Base-by-base conservation (phyloP, 116 monocot species). In the Phalaenopsis hybrid region DNA sequence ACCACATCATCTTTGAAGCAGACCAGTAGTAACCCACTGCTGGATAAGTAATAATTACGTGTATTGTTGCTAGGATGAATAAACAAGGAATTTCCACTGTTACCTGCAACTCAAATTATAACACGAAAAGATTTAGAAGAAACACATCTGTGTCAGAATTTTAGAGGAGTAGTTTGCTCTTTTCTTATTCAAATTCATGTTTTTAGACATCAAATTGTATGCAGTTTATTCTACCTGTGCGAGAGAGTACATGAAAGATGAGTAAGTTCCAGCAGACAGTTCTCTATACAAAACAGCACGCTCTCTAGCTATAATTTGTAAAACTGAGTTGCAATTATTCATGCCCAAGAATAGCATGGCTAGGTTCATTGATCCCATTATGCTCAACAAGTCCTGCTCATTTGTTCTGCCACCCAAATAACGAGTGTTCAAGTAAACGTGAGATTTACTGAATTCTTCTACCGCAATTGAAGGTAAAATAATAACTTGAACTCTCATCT, bases 11-110 rank as follows among this genome's bases (percentile, higher is more conserved):
- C 81, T 91, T 93, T 16, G 73, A 57, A 69, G 85, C 55, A 58
- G 88, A 81, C 88, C 90, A 90, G 74, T 80, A 74, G 79, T 84
- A 90, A 16, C 90, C 90, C 11, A 92, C 83, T 75, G 88, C 49
- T 84, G 92, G 88, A 82, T 88, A 92, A 70, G 52, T 79, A 41
- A 92, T 89, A 69, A 83, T 55, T 72, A 72, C 44, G 61, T 87
- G 85, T 21, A 89, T 11, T 79, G 67, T 7, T 44, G 76, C 75
- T 43, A 80, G 82, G 25, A 85, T 6, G 11, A 93, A 78, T 41
- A 83, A 41, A 46, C 85, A 91, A 5, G 88, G 93, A 23, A 89
- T 85, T 82, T 90, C 92, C 43, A 90, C 86, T 18, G 75, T 51
- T 23, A 92, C 88, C 92, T 92, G 85, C 23, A 87, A 55, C 17